phyloP scores from a whole-genome alignment of 1,284 basidiomycete species.

The Spongiforma sp. region DNA sequence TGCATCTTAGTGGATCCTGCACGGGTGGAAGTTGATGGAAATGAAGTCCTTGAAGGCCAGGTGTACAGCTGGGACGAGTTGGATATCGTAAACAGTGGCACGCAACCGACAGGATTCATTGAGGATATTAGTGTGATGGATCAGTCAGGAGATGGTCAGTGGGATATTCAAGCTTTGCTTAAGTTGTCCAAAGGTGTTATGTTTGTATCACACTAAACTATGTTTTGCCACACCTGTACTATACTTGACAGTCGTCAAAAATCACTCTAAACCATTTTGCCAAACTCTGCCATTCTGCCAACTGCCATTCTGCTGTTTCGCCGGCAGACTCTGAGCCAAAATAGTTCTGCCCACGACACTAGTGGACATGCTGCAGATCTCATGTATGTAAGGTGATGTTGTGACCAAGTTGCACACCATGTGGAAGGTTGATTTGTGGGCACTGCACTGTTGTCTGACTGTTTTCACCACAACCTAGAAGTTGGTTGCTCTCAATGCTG shows the following conservation, averaged over 20 bases:
- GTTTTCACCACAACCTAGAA: too few relatives aligned
- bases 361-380: too few relatives aligned
- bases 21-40: constrained; percentile 8
- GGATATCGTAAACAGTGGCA: constrained; percentile 6
- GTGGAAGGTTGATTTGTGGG: too few relatives aligned
- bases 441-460: too few relatives aligned
- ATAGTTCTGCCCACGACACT: neutral
- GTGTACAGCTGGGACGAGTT: constrained; percentile 12
- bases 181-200: constrained; percentile 7
- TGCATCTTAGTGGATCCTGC: neutral
- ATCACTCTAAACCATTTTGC: neutral
- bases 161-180: constrained; percentile 11
- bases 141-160: constrained; percentile 3
- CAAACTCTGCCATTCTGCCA: neutral
- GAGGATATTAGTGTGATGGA: constrained; percentile 11
- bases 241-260: neutral
- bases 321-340: constrained; percentile 10
- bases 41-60: constrained; percentile 11
- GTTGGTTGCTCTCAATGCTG: too few relatives aligned
- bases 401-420: too few relatives aligned
- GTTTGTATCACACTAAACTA: neutral
- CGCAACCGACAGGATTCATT: constrained; percentile 2
- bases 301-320: constrained; percentile 3
- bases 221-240: neutral
- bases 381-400: too few relatives aligned